Percentiles rank a stretch among this genome's conserved stretches.
Conservation (phyloP, 1,139 yeast species). For the Yamadazyma atlantica region DNA sequence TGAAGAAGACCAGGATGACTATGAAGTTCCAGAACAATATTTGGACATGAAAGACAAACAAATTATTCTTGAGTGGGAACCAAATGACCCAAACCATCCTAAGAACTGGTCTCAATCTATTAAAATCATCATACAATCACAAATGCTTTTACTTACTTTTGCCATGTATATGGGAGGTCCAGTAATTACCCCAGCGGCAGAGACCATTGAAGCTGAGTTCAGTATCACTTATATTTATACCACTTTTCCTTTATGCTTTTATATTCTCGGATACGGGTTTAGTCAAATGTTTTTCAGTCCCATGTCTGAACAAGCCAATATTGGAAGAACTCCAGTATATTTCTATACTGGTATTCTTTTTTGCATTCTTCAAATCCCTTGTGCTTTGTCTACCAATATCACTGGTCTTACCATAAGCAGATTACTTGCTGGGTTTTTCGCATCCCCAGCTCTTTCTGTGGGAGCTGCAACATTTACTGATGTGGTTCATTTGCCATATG, state of each 20-base stretch:
- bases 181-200: conserved; percentile 29
- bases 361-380: conserved; percentile 34
- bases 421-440: conserved; percentile 35
- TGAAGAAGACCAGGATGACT: conserved; percentile 33
- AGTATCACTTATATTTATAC: conserved; percentile 44
- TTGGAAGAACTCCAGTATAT: conserved; percentile 53
- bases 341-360: conserved; percentile 28
- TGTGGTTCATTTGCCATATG: conserved; percentile 13
- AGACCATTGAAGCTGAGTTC: conserved; percentile 41
- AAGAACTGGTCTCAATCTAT: conserved; percentile 25
- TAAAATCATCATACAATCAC: conserved; percentile 20
- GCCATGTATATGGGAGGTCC: conserved; percentile 30
- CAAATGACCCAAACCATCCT: conserved; percentile 31
- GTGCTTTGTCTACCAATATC: conserved; percentile 30
- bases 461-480: conserved; percentile 26
- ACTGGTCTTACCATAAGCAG: conserved; percentile 32
- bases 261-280: conserved; percentile 55
- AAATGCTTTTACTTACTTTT: conserved; percentile 23
- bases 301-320: conserved; percentile 45
- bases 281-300: conserved; percentile 60
- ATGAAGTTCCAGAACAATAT: conserved; percentile 34
- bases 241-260: conserved; percentile 38
- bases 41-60: conserved; percentile 6
- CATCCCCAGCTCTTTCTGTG: conserved; percentile 36
- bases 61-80: conserved; percentile 13